A percentile compares a stretch with the other conserved stretches of the same genome.
Conservation (phyloP, 1,284 basidiomycete species). For the Leccinum pachyderme region DNA sequence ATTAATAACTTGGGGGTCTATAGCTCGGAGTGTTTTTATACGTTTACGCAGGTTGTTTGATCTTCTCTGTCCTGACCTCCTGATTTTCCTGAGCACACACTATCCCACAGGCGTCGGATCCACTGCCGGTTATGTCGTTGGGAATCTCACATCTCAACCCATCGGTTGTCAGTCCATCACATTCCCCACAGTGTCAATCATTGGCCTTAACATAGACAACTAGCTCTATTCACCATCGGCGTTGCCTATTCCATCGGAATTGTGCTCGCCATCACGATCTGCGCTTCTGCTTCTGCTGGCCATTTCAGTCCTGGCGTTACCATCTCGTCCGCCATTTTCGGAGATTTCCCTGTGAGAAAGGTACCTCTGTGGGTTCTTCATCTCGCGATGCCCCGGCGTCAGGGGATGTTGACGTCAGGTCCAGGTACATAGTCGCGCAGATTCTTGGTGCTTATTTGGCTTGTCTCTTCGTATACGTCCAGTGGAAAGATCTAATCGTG, state of each 20-base stretch:
- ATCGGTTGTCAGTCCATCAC: slow-evolving; percentile 50
- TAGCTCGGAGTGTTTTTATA: slow-evolving; percentile 47
- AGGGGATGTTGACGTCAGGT: slow-evolving; percentile 4
- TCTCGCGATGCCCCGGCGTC: not conserved
- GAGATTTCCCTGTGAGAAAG: slow-evolving; percentile 54
- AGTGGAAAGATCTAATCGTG: slow-evolving; percentile 55
- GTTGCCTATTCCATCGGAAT: slow-evolving; percentile 64
- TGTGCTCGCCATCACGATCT: slow-evolving; percentile 55
- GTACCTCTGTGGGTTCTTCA: slow-evolving; percentile 44
- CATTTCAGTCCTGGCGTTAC: slow-evolving; percentile 67
- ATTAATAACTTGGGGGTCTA: slow-evolving; percentile 27
- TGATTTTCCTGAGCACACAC: not conserved
- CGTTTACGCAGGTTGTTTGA: slow-evolving; percentile 50
- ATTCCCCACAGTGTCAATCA: not conserved
- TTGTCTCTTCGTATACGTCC: slow-evolving; percentile 55
- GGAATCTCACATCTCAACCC: slow-evolving; percentile 43
- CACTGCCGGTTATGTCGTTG: slow-evolving; percentile 53
- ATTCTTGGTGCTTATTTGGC: slow-evolving; percentile 63
- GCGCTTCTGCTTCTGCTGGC: slow-evolving; percentile 55
- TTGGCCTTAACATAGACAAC: slow-evolving; percentile 2
- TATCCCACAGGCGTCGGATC: slow-evolving; percentile 52
- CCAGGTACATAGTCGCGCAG: slow-evolving; percentile 62
- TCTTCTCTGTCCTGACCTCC: not conserved
- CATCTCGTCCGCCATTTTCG: slow-evolving; percentile 51
- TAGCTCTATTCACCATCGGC: slow-evolving; percentile 62